Evolutionary conservation across 306 rosid genomes (phyloP).

Genomic region (Corylus heterophylla): DNA sequence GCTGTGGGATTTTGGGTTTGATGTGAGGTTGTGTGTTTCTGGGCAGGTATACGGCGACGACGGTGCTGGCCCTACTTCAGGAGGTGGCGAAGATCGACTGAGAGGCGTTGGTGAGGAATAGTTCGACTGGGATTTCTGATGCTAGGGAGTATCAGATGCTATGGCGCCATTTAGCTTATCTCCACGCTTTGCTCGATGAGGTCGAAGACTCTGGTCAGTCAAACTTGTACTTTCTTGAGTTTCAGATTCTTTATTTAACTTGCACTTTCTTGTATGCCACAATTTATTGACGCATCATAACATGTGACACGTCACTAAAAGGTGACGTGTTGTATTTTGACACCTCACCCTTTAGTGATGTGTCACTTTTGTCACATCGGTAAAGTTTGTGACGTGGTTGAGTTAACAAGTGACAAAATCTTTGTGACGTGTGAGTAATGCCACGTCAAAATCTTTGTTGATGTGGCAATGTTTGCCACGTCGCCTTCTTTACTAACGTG

Average conservation of each 20-base stretch:
- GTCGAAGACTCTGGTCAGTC: slow-evolving; percentile 61
- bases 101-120: slow-evolving; percentile 64
- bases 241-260: not conserved
- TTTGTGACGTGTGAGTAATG: no score
- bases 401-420: no score
- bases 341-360: no score
- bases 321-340: no score
- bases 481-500: no score
- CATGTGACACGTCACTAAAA: no score
- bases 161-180: slow-evolving; percentile 93
- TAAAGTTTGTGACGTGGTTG: no score
- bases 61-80: slow-evolving; percentile 62
- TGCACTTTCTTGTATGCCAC: not conserved
- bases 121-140: slow-evolving; percentile 75
- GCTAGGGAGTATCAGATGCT: slow-evolving; percentile 88
- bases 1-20: not conserved
- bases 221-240: not conserved
- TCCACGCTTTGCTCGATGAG: slow-evolving; percentile 40
- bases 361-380: no score
- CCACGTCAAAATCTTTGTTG: no score
- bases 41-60: slow-evolving; percentile 56
- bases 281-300: no score
- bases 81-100: slow-evolving; percentile 84
- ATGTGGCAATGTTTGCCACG: no score
- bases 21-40: not conserved